Evolutionary conservation across 345 rosid genomes (phyloP).

Genomic region (Eucalyptus tenuipes): DNA sequence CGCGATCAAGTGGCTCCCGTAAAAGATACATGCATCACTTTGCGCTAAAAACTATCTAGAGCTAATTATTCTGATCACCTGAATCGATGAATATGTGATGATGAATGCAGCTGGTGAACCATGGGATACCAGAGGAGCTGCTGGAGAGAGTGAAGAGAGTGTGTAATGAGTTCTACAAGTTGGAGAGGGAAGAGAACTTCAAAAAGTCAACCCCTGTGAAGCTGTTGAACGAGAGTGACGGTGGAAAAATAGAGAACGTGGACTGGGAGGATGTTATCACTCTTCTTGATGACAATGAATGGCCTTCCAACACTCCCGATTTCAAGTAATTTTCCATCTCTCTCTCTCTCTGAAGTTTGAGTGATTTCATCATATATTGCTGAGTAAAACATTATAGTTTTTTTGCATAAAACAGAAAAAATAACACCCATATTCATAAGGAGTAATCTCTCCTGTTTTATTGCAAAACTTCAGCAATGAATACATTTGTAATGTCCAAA

Average conservation of each 20-base stretch:
- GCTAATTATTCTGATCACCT: not conserved
- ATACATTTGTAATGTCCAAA: not conserved
- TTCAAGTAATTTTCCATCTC: constrained; percentile 36
- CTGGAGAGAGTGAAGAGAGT: constrained; percentile 69
- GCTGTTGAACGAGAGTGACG: constrained; percentile 27
- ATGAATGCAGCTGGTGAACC: constrained; percentile 56
- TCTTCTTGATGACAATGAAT: constrained; percentile 46
- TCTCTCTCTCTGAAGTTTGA: not conserved
- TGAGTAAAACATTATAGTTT: not conserved
- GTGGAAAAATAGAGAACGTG: constrained; percentile 40
- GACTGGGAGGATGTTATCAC: constrained; percentile 91
- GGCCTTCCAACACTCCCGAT: constrained; percentile 48
- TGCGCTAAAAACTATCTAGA: not conserved
- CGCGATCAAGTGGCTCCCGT: not conserved
- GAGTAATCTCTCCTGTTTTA: not conserved
- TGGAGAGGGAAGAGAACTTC: constrained; percentile 69
- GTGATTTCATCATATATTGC: not conserved
- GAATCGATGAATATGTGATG: not conserved
- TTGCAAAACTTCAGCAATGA: not conserved
- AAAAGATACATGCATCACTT: not conserved
- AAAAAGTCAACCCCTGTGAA: constrained; percentile 35
- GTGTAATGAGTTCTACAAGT: constrained; percentile 34
- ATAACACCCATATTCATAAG: not conserved
- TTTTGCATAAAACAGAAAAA: not conserved
- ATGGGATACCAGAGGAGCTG: constrained; percentile 63